phyloP scores from a whole-genome alignment of 805 yeast species.

The Candida orba region DNA sequence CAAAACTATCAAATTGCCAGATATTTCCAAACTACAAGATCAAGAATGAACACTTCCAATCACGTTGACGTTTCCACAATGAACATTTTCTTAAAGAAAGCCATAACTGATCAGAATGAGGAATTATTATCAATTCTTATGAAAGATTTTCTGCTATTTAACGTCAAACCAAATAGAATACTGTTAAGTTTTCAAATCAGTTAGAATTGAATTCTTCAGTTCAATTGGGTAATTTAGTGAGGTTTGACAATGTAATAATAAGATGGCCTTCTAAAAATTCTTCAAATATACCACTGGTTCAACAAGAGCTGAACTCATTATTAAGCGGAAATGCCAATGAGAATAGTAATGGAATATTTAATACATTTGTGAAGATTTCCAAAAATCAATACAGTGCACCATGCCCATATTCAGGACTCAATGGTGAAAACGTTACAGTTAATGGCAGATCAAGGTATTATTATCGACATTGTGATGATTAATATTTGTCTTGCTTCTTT shows the following conservation, averaged over 20 bases:
- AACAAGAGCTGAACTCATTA: slow-evolving; percentile 54
- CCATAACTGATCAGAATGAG: not conserved
- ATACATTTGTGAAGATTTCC: slow-evolving; percentile 45
- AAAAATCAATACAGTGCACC: slow-evolving; percentile 65
- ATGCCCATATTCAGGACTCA: too few relatives aligned
- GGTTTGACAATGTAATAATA: slow-evolving; percentile 78
- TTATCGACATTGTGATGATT: not conserved
- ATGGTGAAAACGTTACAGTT: too few relatives aligned
- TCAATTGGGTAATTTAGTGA: slow-evolving; percentile 39
- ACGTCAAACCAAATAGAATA: too few relatives aligned
- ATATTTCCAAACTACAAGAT: too few relatives aligned
- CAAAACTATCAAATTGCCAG: too few relatives aligned
- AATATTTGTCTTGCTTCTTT: too few relatives aligned
- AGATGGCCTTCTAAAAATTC: slow-evolving; percentile 88
- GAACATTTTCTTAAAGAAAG: not conserved
- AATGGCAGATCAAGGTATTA: too few relatives aligned
- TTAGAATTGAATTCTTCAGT: slow-evolving; percentile 37
- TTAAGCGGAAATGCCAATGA: slow-evolving; percentile 44
- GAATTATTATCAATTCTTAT: too few relatives aligned
- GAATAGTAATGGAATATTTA: slow-evolving; percentile 43
- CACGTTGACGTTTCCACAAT: too few relatives aligned
- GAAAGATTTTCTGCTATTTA: too few relatives aligned
- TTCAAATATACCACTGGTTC: slow-evolving; percentile 63
- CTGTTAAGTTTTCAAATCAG: slow-evolving; percentile 76
- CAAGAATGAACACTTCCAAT: too few relatives aligned